Base-by-base conservation (phyloP, 2,329 filamentous ascomycete genomes). In the Teratosphaeria gauchensis region DNA sequence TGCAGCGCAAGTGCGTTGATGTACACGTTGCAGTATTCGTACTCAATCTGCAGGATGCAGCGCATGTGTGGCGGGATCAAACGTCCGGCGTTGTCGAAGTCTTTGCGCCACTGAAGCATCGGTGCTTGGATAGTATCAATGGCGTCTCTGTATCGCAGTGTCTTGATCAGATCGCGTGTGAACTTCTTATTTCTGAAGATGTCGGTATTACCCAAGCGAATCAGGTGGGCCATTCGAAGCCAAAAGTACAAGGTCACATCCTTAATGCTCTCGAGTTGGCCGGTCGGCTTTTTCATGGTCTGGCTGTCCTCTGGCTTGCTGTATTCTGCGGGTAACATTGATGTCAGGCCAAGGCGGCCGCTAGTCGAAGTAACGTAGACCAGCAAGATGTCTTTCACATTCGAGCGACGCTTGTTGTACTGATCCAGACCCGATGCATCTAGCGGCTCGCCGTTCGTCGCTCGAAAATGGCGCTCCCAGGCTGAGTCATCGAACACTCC, bases 301-400 rank as follows among this genome's bases (percentile, higher is more conserved):
- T 69, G 65, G 59, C 71, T 73, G 59, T 71, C 70, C 28, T 71
- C 66, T 8, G 72, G 71, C 54, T 72, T 69, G 62, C 69, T 71
- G 63, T 73, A 74, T 51, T 69, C 69, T 46, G 73, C 73, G 2
- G 92, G 91, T 1, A 96, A 86, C 90, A 96, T 96, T 56, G 90
- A 95, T 0, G 91, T 95, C 78, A 95, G 89, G 1, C 91, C 92
- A 11, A 99, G 81, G 19, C 94, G 85, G 19, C 92, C 94, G 62
- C 91, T 92, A n/a, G 95, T 87, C 73, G 97, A 92, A 1, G 90
- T 92, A 48, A 95, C 84, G 71, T 97, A 97, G 60, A 96, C 90
- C 58, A 96, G 80, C 7, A 99, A 82, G 5, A 97, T 78, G 48
- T 92, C 84, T 68, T 92, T 91, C 67, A 96, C 88, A 61, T 92